These are phyloP conservation scores for Rhytidiadelphus loreus DNA, from an alignment of 225 moss, liverwort and hornwort species.

Conservation along the genomic window DNA sequence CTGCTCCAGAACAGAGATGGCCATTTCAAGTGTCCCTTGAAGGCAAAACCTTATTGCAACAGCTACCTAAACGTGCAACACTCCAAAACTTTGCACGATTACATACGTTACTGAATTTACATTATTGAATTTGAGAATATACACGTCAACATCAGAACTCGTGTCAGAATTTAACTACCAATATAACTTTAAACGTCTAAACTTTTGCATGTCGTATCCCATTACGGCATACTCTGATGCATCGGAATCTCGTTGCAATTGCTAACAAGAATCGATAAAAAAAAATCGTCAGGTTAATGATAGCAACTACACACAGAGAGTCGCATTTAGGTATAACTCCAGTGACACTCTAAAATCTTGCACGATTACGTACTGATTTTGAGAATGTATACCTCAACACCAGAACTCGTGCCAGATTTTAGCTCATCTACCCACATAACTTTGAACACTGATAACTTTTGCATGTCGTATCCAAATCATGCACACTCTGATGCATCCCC, in stretches of 20 bases:
- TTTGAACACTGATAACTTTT: neutral
- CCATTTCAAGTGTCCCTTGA: neutral
- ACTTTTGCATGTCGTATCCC: neutral
- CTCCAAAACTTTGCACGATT: neutral
- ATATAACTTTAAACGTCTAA: neutral
- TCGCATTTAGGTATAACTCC: neutral
- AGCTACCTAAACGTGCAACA: neutral
- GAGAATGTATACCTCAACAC: neutral
- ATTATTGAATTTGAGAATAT: neutral
- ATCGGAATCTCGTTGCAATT: neutral
- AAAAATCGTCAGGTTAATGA: neutral
- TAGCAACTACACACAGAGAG: neutral
- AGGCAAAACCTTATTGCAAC: neutral
- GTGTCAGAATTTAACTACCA: neutral
- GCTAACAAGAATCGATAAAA: neutral
- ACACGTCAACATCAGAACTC: neutral
- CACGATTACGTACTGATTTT: neutral
- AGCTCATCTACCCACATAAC: neutral
- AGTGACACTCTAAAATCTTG: neutral
- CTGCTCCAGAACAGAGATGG: neutral
- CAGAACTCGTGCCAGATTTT: neutral
- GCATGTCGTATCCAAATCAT: neutral
- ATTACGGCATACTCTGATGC: neutral
- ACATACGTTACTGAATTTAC: too few species aligned
- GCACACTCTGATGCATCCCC: neutral